Base-by-base conservation (phyloP, 2,329 filamentous ascomycete species). In the Sordariomycetes sp. region DNA sequence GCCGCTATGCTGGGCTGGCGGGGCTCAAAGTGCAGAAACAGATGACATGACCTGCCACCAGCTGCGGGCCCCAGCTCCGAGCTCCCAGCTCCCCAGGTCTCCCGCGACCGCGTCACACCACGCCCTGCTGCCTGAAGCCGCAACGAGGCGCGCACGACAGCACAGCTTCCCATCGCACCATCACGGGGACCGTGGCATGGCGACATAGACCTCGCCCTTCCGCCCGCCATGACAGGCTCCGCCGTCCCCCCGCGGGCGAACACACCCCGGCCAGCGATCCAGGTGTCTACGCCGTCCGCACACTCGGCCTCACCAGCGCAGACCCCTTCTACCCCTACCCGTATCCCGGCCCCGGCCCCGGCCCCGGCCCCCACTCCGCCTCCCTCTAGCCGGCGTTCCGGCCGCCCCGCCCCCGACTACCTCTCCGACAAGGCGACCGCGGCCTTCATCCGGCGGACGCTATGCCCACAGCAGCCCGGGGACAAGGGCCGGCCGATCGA, bases 341-440 rank as follows among this genome's bases (percentile, higher is more conserved):
- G 7, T 36, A 13, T 13, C 34, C 13, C 39, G 5, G 39, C 39
- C 5, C 10, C 42, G 8, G 42, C 10, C 32, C 24, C 48, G 57
- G 61, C 60, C 17, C 45, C 45, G 8, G 20, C 20, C 20, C 22
- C 20, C 6, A 22, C n/a, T 4, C 45, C 22, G 8, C 22, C 45
- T 24, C 45, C 45, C 20, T 20, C 45, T 20, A 28, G 6, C 51
- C 68, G 72, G 58, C 66, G 66, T 42, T 53, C 67, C 32, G 63
- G 69, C 55, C 45, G 45, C 45, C 59, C 64, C 8, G 62, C 70
- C 32, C 61, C 69, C 58, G 81, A 80, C 69, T 76, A 80, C 55
- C 77, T 85, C 60, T 89, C 87, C 42, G 87, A 96, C 67, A 86
- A 83, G 66, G 85, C 87, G n/a, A 95, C 90, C 0, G 73, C 83